Base-by-base conservation (phyloP, 208 protist species). In the Herpetomonas tarakana region DNA sequence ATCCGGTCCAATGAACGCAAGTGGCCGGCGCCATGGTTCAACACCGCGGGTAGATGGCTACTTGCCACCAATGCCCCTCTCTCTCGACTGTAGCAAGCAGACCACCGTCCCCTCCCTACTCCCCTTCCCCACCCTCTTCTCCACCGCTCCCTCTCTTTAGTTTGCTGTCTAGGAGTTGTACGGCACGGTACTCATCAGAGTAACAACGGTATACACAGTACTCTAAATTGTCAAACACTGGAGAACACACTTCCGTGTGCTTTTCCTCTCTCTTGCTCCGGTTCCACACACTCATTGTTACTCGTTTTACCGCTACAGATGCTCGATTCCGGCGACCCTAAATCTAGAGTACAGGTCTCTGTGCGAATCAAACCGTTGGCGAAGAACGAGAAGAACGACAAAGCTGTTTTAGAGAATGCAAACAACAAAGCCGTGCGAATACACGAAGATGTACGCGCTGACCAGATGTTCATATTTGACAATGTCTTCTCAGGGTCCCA, bases 281-380 rank as follows among this genome's bases (percentile, higher is more conserved):
- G 9, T 38, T 39, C 24, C 52, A 38, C 28, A 38, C 35, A 41
- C 35, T 41, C 14, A 6, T 14, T 14, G 35, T 41, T 14, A 18
- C 6, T 14, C 14, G 35, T 41, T 14, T 41, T 41, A 41, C 35
- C 35, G 35, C 6, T 19, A 58, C 45, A 56, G 14, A 16, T 18
- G 16, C 1, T 21, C 22, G 12, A 16, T 38, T 14, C 31, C 51
- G 4, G 4, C 39, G 12, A 50, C 25, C 46, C 45, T 26, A 38
- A n/a, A 52, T 71, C 71, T 0, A 51, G 70, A 9, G 65, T 72
- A 31, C 65, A 78, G 46, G 72, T 78, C 0, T 72, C 72, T 39
- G 57, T 74, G 2, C 72, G 72, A 0, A 39, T 78, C 1, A 38
- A 66, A 3, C 70, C 68, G 0, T 0, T 58, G 11, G 53, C 30